These are phyloP conservation scores for Vigna hirtella DNA, from an alignment of 306 rosid species.

Conservation along the genomic window DNA sequence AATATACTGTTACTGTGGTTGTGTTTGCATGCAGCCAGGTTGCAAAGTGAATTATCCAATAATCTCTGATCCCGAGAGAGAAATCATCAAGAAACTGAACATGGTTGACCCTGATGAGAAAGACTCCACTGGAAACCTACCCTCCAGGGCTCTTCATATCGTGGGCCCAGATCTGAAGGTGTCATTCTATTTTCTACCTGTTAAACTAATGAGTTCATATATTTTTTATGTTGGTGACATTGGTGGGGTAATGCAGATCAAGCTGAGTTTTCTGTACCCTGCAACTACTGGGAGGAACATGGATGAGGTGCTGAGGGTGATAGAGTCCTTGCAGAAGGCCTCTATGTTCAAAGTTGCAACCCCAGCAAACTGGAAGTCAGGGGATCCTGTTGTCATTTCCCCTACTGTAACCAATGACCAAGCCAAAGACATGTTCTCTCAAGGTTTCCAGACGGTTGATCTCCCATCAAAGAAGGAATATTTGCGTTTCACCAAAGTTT, in stretches of 20 bases:
- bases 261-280: slow-evolving; percentile 81
- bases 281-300: slow-evolving; percentile 83
- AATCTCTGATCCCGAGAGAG: slow-evolving; percentile 64
- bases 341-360: slow-evolving; percentile 68
- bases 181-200: neutral
- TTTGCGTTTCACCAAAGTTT: slow-evolving; percentile 69
- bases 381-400: slow-evolving; percentile 59
- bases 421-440: slow-evolving; percentile 71
- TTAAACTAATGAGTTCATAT: neutral
- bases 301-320: slow-evolving; percentile 84
- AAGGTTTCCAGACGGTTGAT: slow-evolving; percentile 58
- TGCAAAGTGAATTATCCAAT: slow-evolving; percentile 76
- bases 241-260: slow-evolving; percentile 52
- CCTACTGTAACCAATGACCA: slow-evolving; percentile 66
- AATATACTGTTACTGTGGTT: no score
- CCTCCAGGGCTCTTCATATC: slow-evolving; percentile 86
- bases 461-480: slow-evolving; percentile 76
- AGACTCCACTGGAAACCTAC: slow-evolving; percentile 62
- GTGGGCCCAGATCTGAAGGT: slow-evolving; percentile 81
- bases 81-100: slow-evolving; percentile 79
- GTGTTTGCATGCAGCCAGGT: slow-evolving; percentile 58
- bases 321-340: slow-evolving; percentile 80
- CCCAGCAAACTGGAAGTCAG: slow-evolving; percentile 79
- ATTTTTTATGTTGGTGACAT: neutral
- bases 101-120: slow-evolving; percentile 86